These are phyloP conservation scores for Pinus taeda DNA, from an alignment of 75 land plant species.

Conservation along the genomic window DNA sequence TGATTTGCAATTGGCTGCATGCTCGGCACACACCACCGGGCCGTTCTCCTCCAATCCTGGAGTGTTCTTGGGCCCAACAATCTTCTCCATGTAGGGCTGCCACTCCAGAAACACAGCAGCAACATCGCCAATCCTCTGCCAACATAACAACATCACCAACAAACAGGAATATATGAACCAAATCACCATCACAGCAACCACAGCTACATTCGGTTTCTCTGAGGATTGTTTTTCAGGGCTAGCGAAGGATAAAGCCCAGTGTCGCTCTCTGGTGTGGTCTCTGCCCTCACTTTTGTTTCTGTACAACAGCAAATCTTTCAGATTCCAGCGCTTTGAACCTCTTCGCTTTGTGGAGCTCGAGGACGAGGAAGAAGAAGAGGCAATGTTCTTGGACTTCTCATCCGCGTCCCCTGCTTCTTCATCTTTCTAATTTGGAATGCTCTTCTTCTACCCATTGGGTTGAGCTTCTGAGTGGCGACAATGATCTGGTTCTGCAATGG, in stretches of 20 bases:
- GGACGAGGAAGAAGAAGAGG: slow-evolving; percentile 32
- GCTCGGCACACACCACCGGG: too few species aligned
- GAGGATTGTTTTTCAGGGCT: slow-evolving; percentile 6
- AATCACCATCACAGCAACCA: too few species aligned
- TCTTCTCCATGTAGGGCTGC: too few species aligned
- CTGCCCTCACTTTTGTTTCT: slow-evolving; percentile 55
- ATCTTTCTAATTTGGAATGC: background rate
- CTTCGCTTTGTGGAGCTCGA: slow-evolving; percentile 37
- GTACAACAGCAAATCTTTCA: slow-evolving; percentile 44
- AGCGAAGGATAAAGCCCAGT: slow-evolving; percentile 21
- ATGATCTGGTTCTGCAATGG: slow-evolving; percentile 48
- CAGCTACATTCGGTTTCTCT: slow-evolving; percentile 2
- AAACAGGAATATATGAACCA: too few species aligned
- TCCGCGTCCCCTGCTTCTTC: background rate
- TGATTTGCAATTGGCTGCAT: too few species aligned
- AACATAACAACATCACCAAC: too few species aligned
- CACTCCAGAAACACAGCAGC: too few species aligned
- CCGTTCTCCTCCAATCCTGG: too few species aligned
- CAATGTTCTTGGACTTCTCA: slow-evolving; percentile 14
- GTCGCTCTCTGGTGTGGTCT: slow-evolving; percentile 12
- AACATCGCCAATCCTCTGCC: too few species aligned
- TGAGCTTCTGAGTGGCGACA: slow-evolving; percentile 55
- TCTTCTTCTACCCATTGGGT: slow-evolving; percentile 15
- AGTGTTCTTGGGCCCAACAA: too few species aligned
- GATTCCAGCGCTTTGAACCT: slow-evolving; percentile 24